Percentiles rank a stretch among this genome's conserved stretches.
These are phyloP conservation scores for Camelina laxa DNA, from an alignment of 345 rosid species.

Conservation along the genomic window DNA sequence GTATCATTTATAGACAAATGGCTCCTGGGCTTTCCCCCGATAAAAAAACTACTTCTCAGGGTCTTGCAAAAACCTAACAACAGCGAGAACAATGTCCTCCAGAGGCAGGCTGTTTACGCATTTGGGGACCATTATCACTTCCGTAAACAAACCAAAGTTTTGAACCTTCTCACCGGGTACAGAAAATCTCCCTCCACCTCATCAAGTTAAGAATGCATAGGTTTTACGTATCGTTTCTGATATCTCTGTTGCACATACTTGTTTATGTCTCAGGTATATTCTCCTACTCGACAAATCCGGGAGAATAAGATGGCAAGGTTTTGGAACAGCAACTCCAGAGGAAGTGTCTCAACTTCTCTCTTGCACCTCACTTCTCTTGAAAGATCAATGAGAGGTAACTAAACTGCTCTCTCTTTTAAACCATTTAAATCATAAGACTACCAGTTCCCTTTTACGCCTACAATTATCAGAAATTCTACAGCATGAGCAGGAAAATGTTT, in stretches of 20 bases:
- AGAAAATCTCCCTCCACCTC: neutral
- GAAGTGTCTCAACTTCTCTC: constrained; percentile 80
- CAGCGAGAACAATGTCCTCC: constrained; percentile 51
- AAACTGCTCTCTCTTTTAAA: constrained; percentile 2
- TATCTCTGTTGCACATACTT: neutral
- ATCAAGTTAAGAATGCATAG: constrained; percentile 6
- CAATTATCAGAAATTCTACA: neutral
- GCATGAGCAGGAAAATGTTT: neutral
- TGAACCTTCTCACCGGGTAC: constrained; percentile 97
- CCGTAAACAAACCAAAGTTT: constrained; percentile 76
- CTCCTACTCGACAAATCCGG: constrained; percentile 77
- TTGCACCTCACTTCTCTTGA: constrained; percentile 71
- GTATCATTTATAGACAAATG: constrained; percentile 87
- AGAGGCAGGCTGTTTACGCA: constrained; percentile 71
- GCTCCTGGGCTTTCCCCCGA: constrained; percentile 64
- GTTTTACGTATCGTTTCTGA: constrained; percentile 4
- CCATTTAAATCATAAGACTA: neutral
- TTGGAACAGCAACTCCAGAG: constrained; percentile 70
- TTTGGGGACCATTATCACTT: constrained; percentile 93
- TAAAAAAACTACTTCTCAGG: constrained; percentile 70
- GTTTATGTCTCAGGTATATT: constrained; percentile 57
- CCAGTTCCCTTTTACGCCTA: neutral
- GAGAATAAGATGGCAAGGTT: constrained; percentile 95
- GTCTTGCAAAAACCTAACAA: constrained; percentile 60
- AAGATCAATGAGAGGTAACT: constrained; percentile 56